Percentiles rank a stretch among this genome's conserved stretches.
Conservation (phyloP, 352 stramenopile species). For the Globisporangium viniferum region DNA sequence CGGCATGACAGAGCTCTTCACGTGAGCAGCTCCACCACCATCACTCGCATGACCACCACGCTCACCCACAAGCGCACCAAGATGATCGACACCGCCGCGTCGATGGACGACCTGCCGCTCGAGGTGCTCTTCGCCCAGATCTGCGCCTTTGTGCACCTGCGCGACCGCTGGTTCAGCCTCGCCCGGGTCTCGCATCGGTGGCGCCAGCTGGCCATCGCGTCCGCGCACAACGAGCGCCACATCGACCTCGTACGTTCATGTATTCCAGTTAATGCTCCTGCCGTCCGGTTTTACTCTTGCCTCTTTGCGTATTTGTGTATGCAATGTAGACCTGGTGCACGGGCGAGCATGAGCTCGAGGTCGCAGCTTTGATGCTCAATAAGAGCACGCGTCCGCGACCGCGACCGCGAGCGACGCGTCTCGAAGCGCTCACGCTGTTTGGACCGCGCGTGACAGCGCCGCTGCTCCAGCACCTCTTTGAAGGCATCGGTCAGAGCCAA, state of each 20-base stretch:
- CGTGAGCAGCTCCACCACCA: not conserved
- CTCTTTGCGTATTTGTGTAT: not conserved
- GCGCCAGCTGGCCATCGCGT: conserved; percentile 51
- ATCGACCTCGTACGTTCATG: conserved; percentile 50
- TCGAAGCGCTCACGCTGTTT: conserved; percentile 58
- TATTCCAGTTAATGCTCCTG: too few relatives aligned
- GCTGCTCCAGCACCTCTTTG: conserved; percentile 40
- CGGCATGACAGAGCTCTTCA: conserved; percentile 7
- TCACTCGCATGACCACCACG: not conserved
- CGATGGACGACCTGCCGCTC: conserved; percentile 39
- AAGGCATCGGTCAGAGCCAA: conserved; percentile 31
- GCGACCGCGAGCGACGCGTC: conserved; percentile 21
- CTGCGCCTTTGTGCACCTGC: conserved; percentile 52
- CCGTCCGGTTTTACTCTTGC: too few relatives aligned
- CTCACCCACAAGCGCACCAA: conserved; percentile 3
- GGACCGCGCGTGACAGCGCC: conserved; percentile 47
- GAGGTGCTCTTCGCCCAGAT: conserved; percentile 42
- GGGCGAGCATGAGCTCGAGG: conserved; percentile 54
- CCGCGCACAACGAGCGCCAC: conserved; percentile 41
- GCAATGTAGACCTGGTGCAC: conserved; percentile 65
- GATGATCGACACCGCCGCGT: conserved; percentile 1
- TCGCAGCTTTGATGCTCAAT: conserved; percentile 31
- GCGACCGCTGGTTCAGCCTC: conserved; percentile 54
- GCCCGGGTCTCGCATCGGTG: conserved; percentile 54
- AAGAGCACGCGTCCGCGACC: conserved; percentile 5